Conservation (phyloP, 1,284 basidiomycete genomes). For the Porodaedalea pini region DNA sequence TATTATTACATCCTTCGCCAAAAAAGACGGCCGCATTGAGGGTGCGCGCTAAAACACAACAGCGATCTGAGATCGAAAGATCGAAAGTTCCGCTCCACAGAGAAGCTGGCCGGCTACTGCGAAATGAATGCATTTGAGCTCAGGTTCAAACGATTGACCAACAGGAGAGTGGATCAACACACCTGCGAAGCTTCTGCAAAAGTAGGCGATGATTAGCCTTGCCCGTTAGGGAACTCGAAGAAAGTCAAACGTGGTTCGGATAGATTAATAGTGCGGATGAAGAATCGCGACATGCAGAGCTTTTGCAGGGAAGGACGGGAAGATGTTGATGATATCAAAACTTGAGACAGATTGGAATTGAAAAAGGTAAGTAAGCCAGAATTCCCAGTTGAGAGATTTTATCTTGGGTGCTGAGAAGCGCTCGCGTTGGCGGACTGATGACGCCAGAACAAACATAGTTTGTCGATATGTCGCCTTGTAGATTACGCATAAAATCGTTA, state of each 20-base stretch:
- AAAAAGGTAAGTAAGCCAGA: too few relatives aligned
- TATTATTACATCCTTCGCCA: neutral
- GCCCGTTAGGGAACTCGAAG: neutral
- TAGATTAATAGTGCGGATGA: neutral
- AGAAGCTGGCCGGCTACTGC: neutral
- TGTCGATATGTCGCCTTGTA: too few relatives aligned
- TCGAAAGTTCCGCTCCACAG: constrained; percentile 11
- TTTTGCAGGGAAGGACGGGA: too few relatives aligned
- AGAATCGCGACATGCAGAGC: neutral
- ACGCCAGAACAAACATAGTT: too few relatives aligned
- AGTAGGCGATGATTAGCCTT: constrained; percentile 10
- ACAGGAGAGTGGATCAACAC: neutral
- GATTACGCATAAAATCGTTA: too few relatives aligned
- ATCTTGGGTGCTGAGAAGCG: too few relatives aligned
- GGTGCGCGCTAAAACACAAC: neutral
- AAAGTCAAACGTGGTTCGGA: neutral
- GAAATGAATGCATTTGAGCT: neutral
- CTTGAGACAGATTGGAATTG: too few relatives aligned
- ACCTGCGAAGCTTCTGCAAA: neutral
- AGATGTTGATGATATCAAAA: too few relatives aligned
- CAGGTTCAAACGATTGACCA: neutral
- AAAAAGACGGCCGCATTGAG: neutral
- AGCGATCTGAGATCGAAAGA: neutral
- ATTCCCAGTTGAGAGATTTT: too few relatives aligned
- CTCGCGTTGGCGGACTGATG: too few relatives aligned